phyloP scores from a whole-genome alignment of 1,284 basidiomycete species.

The Cerioporus squamosus region DNA sequence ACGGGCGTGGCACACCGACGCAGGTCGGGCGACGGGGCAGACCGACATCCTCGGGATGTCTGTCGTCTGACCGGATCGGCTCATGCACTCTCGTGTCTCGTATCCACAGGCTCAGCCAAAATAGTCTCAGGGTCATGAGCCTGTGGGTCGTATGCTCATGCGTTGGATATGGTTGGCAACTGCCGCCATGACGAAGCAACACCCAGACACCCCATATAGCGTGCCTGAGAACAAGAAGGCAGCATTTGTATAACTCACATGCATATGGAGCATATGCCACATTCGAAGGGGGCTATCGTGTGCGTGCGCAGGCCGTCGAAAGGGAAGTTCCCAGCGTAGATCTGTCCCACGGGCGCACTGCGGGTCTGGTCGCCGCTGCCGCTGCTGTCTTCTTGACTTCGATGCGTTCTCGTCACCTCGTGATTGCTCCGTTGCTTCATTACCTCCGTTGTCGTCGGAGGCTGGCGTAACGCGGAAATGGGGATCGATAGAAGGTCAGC shows the following conservation, averaged over 20 bases:
- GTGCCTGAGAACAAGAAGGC: too few relatives aligned
- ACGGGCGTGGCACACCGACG: not conserved
- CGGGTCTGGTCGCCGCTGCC: not conserved
- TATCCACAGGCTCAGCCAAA: not conserved
- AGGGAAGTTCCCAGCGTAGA: not conserved
- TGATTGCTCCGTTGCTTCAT: not conserved
- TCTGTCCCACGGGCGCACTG: not conserved
- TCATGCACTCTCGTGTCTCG: not conserved
- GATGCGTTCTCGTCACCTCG: not conserved
- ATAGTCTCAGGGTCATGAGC: not conserved
- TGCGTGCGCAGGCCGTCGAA: not conserved
- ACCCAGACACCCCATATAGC: too few relatives aligned
- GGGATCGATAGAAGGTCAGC: too few relatives aligned
- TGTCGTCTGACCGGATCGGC: not conserved
- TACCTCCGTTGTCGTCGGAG: not conserved
- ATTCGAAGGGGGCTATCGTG: not conserved
- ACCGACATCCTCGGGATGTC: not conserved
- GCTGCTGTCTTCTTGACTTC: not conserved
- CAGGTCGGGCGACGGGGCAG: too few relatives aligned
- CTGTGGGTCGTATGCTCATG: too few relatives aligned
- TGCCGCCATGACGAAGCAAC: not conserved
- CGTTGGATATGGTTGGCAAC: too few relatives aligned
- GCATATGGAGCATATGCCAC: not conserved
- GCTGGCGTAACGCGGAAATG: not conserved
- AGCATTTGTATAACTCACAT: not conserved